A percentile compares a stretch with the other conserved stretches of the same genome.
phyloP scores from a whole-genome alignment of 352 stramenopile species.

The Discostella stelligera region DNA sequence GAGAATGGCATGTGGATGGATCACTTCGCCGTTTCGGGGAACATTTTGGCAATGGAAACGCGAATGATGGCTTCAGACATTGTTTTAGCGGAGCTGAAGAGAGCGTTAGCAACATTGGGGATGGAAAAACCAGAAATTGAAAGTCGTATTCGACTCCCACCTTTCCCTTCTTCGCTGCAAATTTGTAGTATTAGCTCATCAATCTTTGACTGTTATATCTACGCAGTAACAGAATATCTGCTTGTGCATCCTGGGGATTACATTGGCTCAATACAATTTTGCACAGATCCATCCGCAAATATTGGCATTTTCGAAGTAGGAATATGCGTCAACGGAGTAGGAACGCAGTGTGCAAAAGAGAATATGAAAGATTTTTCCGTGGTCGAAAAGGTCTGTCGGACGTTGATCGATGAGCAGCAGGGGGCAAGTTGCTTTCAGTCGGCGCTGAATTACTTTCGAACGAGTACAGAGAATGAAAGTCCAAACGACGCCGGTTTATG shows the following conservation, averaged over 20 bases:
- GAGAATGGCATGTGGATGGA: slow-evolving; percentile 46
- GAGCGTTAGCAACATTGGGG: background rate
- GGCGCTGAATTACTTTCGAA: slow-evolving; percentile 18
- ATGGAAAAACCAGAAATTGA: slow-evolving; percentile 3
- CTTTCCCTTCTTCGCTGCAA: slow-evolving; percentile 13
- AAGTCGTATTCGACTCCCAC: background rate
- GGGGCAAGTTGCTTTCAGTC: slow-evolving; percentile 9
- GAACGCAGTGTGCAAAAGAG: slow-evolving; percentile 32
- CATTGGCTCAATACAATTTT: slow-evolving; percentile 23
- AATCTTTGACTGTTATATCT: slow-evolving; percentile 22
- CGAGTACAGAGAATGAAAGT: slow-evolving; percentile 14
- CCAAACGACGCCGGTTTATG: slow-evolving; percentile 15
- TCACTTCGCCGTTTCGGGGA: slow-evolving; percentile 27
- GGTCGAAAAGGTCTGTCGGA: slow-evolving; percentile 28
- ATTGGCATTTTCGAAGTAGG: background rate
- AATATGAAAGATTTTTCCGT: slow-evolving; percentile 35
- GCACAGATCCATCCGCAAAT: slow-evolving; percentile 24
- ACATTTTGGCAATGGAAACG: slow-evolving; percentile 29
- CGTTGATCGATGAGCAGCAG: slow-evolving; percentile 7
- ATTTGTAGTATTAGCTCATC: slow-evolving; percentile 11
- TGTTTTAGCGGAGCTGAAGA: slow-evolving; percentile 11
- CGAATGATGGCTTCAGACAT: slow-evolving; percentile 25
- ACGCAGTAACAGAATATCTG: slow-evolving; percentile 40
- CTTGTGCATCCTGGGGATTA: slow-evolving; percentile 34
- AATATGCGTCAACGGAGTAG: slow-evolving; percentile 21